These are phyloP conservation scores for Neoscytalidium dimidiatum DNA, from an alignment of 2,329 filamentous ascomycete genomes.

Conservation along the genomic window DNA sequence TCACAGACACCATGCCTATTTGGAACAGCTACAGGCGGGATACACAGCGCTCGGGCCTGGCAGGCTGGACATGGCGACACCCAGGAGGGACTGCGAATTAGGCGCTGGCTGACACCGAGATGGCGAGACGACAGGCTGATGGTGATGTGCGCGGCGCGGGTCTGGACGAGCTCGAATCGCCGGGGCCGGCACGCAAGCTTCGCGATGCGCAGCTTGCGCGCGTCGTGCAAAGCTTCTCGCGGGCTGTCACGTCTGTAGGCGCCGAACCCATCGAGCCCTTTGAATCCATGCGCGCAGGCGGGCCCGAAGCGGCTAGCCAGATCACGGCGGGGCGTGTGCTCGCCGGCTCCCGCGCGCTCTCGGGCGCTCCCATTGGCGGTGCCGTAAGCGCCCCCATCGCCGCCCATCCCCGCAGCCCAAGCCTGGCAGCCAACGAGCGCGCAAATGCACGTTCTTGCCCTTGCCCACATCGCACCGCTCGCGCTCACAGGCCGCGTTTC, in stretches of 20 bases:
- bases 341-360: background rate
- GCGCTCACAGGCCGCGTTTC: constrained; percentile 11
- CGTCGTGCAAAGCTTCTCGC: constrained; percentile 9
- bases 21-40: background rate
- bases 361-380: constrained; percentile 5
- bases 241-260: background rate
- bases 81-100: background rate
- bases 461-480: constrained; percentile 3
- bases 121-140: background rate
- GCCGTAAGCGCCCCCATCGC: constrained; percentile 11
- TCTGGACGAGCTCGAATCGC: background rate
- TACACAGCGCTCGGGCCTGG: background rate
- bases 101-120: background rate
- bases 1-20: background rate
- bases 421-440: constrained; percentile 9
- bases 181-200: constrained; percentile 2
- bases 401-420: constrained; percentile 4
- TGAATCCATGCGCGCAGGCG: no score
- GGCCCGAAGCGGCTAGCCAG: constrained; percentile 6
- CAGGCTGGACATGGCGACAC: background rate
- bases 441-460: constrained; percentile 11
- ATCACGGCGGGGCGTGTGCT: constrained; percentile 13
- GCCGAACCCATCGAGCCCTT: background rate
- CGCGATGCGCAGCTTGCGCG: background rate
- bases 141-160: background rate